A percentile compares a stretch with the other conserved stretches of the same genome.
Conservation (phyloP, 2,329 filamentous ascomycete species). For the Fusarium sp. region DNA sequence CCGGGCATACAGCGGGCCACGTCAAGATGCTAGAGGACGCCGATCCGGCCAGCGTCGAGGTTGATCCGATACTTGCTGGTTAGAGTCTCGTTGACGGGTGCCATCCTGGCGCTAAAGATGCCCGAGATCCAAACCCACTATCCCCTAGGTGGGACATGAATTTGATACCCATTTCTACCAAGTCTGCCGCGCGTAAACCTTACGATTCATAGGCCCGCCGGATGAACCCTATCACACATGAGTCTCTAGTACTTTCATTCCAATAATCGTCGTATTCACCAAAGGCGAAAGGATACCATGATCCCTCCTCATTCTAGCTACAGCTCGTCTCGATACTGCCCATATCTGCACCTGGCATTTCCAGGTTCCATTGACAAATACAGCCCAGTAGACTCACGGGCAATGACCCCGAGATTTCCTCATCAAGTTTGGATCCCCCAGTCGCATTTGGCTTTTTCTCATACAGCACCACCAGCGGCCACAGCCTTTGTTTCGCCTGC, state of each 20-base stretch:
- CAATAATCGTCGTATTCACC: slow-evolving; percentile 46
- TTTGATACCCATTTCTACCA: slow-evolving; percentile 30
- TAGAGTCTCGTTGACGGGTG: not conserved
- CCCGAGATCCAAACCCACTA: not conserved
- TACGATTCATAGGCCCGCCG: slow-evolving; percentile 24
- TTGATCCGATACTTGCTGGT: not conserved
- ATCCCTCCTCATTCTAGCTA: slow-evolving; percentile 35
- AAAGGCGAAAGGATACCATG: slow-evolving; percentile 28
- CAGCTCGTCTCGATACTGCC: slow-evolving; percentile 28
- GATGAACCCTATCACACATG: not conserved
- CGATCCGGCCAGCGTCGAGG: slow-evolving; percentile 23
- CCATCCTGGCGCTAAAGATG: not conserved
- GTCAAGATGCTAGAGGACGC: slow-evolving; percentile 12
- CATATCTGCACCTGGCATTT: slow-evolving; percentile 32
- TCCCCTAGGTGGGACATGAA: slow-evolving; percentile 22
- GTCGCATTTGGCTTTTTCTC: slow-evolving; percentile 4
- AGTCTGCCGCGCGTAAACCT: slow-evolving; percentile 27
- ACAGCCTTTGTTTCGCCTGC: slow-evolving; percentile 19
- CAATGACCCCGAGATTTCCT: slow-evolving; percentile 22
- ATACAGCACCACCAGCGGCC: slow-evolving; percentile 22
- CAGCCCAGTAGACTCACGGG: slow-evolving; percentile 17
- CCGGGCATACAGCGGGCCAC: slow-evolving; percentile 18
- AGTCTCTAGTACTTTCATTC: slow-evolving; percentile 32
- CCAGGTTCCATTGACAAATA: slow-evolving; percentile 27
- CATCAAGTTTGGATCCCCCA: slow-evolving; percentile 22